Conservation (phyloP, 2,329 filamentous ascomycete genomes). For the Tolypocladium endophyticum region DNA sequence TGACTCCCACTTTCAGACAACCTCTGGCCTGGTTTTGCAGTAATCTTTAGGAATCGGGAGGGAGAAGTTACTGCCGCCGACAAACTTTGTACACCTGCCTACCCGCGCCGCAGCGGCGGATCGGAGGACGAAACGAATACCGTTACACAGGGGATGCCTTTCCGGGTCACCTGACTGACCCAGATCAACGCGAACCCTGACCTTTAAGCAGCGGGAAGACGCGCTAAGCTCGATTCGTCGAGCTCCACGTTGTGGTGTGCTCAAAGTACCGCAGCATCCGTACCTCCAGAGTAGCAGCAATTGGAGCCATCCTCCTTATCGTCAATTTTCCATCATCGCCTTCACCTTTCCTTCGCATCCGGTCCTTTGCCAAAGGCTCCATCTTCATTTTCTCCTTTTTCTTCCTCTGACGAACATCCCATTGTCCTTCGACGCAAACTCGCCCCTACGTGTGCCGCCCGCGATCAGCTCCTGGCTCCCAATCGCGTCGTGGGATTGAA, state of each 20-base stretch:
- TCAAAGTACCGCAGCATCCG: neutral
- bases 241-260: neutral
- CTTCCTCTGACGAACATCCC: neutral
- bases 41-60: too few relatives aligned
- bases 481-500: neutral
- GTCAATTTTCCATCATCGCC: constrained; percentile 1
- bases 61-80: neutral
- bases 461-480: neutral
- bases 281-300: too few relatives aligned
- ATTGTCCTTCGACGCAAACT: neutral
- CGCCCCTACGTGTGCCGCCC: neutral
- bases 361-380: constrained; percentile 11
- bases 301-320: constrained; percentile 4
- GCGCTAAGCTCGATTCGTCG: neutral
- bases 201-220: neutral
- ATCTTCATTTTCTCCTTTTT: neutral
- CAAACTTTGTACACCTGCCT: too few relatives aligned
- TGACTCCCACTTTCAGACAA: neutral
- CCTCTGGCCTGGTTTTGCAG: too few relatives aligned
- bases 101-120: neutral
- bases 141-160: neutral
- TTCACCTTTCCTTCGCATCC: constrained; percentile 10
- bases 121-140: neutral
- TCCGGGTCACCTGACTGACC: neutral
- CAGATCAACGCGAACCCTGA: neutral